phyloP scores from a whole-genome alignment of 2,329 filamentous ascomycete species.

The Keithomyces neogunnii region DNA sequence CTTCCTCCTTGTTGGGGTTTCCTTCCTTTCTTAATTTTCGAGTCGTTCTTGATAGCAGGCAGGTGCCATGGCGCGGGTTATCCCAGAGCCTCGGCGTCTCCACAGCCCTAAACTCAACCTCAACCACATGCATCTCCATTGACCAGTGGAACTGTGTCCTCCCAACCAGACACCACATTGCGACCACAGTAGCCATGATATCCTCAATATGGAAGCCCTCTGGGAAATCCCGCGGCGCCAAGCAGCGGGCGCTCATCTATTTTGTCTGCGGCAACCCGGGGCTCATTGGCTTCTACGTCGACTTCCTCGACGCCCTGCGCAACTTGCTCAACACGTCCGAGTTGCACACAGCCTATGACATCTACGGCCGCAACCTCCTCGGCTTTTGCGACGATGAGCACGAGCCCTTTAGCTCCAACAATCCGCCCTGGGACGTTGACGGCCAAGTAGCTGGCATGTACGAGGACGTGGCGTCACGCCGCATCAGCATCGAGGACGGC shows the following conservation, averaged over 20 bases:
- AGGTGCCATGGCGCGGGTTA: too few species aligned
- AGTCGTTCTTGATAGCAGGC: too few species aligned
- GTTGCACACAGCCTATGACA: slow-evolving; percentile 35
- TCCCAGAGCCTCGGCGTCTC: too few species aligned
- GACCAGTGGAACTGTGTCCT: neutral
- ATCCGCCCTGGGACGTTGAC: slow-evolving; percentile 42
- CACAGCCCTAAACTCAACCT: neutral
- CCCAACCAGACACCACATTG: neutral
- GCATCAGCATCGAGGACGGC: slow-evolving; percentile 7
- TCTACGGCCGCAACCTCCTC: slow-evolving; percentile 49
- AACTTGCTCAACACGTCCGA: slow-evolving; percentile 39
- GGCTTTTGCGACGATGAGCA: slow-evolving; percentile 50
- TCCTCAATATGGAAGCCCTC: slow-evolving; percentile 23
- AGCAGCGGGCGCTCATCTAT: slow-evolving; percentile 47
- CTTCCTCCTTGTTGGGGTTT: too few species aligned
- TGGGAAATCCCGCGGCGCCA: slow-evolving; percentile 10
- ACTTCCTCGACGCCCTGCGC: slow-evolving; percentile 54
- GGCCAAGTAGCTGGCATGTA: slow-evolving; percentile 42
- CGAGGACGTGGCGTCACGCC: slow-evolving; percentile 20
- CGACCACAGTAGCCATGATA: slow-evolving; percentile 9
- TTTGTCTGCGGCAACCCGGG: slow-evolving; percentile 73
- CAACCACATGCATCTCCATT: neutral
- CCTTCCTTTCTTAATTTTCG: too few species aligned
- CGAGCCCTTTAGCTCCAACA: slow-evolving; percentile 30
- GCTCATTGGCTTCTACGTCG: slow-evolving; percentile 62